These are phyloP conservation scores for Fusarium euwallaceae DNA, from an alignment of 2,329 filamentous ascomycete species.

Conservation along the genomic window DNA sequence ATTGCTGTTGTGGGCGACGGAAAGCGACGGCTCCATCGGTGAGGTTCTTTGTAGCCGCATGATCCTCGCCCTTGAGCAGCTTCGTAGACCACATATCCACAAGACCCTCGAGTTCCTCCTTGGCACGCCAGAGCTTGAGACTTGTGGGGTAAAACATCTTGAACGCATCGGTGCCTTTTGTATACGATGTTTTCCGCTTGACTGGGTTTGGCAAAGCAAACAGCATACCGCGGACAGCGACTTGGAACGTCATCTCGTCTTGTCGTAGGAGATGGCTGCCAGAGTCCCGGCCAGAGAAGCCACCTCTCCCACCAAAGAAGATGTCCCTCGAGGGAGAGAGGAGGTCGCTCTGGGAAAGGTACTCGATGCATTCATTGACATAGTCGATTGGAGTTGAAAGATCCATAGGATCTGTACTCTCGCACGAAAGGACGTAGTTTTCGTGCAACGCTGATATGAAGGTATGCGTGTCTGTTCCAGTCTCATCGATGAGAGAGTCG, in stretches of 20 bases:
- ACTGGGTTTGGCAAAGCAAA: conserved; percentile 90
- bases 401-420: conserved; percentile 64
- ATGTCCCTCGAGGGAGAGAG: conserved; percentile 80
- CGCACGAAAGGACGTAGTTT: conserved; percentile 91
- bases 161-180: conserved; percentile 71
- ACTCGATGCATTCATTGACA: conserved; percentile 86
- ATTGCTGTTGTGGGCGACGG: conserved; percentile 56
- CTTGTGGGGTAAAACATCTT: conserved; percentile 95
- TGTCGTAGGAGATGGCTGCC: conserved; percentile 84
- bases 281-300: conserved; percentile 66
- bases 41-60: conserved; percentile 53
- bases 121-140: conserved; percentile 84
- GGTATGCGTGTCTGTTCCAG: conserved; percentile 90
- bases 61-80: conserved; percentile 67
- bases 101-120: conserved; percentile 83
- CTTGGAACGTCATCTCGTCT: conserved; percentile 94
- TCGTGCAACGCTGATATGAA: conserved; percentile 94
- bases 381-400: conserved; percentile 77
- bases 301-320: conserved; percentile 74
- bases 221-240: conserved; percentile 86
- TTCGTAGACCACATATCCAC: conserved; percentile 77
- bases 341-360: conserved; percentile 88
- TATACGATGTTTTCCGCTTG: conserved; percentile 70
- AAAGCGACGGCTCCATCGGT: conserved; percentile 64
- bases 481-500: conserved; percentile 89